These are phyloP conservation scores for Hysterangium stoloniferum DNA, from an alignment of 768 basidiomycete genomes.

Conservation along the genomic window DNA sequence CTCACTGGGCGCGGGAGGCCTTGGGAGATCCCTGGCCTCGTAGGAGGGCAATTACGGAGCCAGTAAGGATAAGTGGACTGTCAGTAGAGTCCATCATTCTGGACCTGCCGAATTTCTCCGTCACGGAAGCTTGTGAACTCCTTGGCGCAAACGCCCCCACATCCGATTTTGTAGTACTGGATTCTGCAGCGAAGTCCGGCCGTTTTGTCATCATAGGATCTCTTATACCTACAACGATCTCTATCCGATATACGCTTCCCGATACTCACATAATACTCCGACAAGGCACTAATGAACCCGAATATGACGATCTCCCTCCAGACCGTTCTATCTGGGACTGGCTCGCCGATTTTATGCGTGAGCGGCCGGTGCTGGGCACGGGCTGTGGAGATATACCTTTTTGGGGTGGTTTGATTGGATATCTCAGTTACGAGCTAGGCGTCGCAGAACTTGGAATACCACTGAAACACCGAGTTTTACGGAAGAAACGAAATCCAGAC, in stretches of 20 bases:
- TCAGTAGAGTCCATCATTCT: slow-evolving; percentile 33
- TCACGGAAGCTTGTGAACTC: slow-evolving; percentile 48
- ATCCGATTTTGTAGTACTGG: slow-evolving; percentile 61
- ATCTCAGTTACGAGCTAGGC: slow-evolving; percentile 75
- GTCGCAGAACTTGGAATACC: slow-evolving; percentile 45
- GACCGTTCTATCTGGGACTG: slow-evolving; percentile 63
- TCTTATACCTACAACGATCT: slow-evolving; percentile 43
- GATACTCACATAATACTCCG: slow-evolving; percentile 41
- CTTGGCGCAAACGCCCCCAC: slow-evolving; percentile 52
- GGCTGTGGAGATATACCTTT: slow-evolving; percentile 57
- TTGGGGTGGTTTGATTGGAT: slow-evolving; percentile 79
- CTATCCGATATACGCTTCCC: slow-evolving; percentile 49
- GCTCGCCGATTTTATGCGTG: slow-evolving; percentile 62
- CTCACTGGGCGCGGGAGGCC: slow-evolving; percentile 32
- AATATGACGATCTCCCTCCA: slow-evolving; percentile 28
- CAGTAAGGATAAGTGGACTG: background rate
- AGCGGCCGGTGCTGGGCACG: slow-evolving; percentile 32
- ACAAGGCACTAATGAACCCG: slow-evolving; percentile 28
- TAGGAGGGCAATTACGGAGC: slow-evolving; percentile 15
- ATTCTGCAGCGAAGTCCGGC: slow-evolving; percentile 71
- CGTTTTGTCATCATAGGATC: slow-evolving; percentile 66
- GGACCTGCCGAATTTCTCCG: slow-evolving; percentile 33
- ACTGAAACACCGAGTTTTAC: slow-evolving; percentile 22
- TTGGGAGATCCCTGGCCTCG: slow-evolving; percentile 58
- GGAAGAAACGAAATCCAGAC: slow-evolving; percentile 38